A percentile compares a stretch with the other conserved stretches of the same genome.
phyloP scores from a whole-genome alignment of 495 filamentous ascomycete genomes.

The Letharia columbiana region DNA sequence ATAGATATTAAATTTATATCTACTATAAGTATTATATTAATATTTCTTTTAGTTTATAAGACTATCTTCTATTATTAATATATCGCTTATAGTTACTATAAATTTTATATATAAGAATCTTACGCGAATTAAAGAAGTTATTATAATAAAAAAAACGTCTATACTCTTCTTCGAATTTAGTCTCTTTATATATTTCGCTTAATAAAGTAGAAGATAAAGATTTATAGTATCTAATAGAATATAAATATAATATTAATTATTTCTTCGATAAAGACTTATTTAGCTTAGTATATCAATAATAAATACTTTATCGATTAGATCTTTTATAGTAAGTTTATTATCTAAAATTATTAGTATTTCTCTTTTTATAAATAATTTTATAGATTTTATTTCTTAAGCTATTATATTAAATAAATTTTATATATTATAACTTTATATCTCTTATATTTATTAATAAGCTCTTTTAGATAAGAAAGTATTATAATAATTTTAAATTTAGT shows the following conservation, averaged over 20 bases:
- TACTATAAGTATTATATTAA: background rate
- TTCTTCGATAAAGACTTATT: background rate
- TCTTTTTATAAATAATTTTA: background rate
- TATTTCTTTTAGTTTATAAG: background rate
- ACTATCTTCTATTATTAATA: background rate
- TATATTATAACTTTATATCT: slow-evolving; percentile 24
- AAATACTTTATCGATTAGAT: background rate
- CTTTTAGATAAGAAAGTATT: slow-evolving; percentile 30
- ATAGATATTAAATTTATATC: background rate
- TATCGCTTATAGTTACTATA: background rate
- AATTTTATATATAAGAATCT: background rate
- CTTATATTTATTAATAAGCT: slow-evolving; percentile 31
- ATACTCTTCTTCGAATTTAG: background rate
- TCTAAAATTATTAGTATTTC: background rate
- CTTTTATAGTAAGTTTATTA: background rate
- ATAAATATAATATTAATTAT: background rate
- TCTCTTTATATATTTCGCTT: no score
- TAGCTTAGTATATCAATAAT: background rate
- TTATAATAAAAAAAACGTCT: background rate
- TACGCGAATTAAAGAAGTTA: background rate
- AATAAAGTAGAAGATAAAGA: background rate
- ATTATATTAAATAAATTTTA: slow-evolving; percentile 27
- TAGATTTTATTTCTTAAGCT: slow-evolving; percentile 26
- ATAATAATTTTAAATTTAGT: slow-evolving; percentile 26
- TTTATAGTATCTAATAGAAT: background rate